Conservation (phyloP, 441 rosid genomes). For the Populus hybrid region DNA sequence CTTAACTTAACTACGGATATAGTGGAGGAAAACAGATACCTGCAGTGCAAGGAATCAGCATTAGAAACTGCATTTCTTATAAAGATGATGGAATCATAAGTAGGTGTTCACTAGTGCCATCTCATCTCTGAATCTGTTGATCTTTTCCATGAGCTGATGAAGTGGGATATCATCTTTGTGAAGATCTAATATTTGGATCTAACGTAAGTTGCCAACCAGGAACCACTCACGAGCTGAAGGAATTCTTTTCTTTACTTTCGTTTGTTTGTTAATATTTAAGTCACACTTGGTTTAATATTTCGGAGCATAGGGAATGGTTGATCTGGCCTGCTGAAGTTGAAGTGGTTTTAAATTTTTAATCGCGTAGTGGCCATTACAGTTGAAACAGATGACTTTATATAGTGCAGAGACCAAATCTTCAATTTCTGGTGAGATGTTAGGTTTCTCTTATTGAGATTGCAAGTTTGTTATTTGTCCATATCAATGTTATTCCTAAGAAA, state of each 20-base stretch:
- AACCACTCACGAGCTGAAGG: not conserved
- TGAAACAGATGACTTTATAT: conserved; percentile 9
- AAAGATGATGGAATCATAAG: conserved; percentile 53
- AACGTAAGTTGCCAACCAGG: conserved; percentile 2
- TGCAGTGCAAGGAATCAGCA: conserved; percentile 79
- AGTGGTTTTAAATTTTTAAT: not conserved
- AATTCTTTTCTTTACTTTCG: not conserved
- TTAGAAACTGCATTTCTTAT: conserved; percentile 78
- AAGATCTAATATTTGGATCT: not conserved
- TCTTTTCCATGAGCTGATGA: not conserved
- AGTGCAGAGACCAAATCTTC: conserved; percentile 3
- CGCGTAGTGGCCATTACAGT: conserved; percentile 19
- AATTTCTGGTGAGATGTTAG: conserved; percentile 14
- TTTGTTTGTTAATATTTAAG: not conserved
- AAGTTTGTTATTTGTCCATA: conserved; percentile 17
- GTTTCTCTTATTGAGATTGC: conserved; percentile 4
- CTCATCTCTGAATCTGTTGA: not conserved
- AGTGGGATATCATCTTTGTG: not conserved
- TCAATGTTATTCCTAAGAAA: conserved; percentile 8
- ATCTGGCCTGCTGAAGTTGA: not conserved
- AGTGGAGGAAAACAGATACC: conserved; percentile 84
- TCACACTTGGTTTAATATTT: conserved; percentile 4
- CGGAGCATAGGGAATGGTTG: conserved; percentile 1
- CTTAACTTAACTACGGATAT: conserved; percentile 72
- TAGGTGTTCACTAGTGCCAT: not conserved